phyloP scores from a whole-genome alignment of 1,284 basidiomycete species.

The Rhodotorula sp. region DNA sequence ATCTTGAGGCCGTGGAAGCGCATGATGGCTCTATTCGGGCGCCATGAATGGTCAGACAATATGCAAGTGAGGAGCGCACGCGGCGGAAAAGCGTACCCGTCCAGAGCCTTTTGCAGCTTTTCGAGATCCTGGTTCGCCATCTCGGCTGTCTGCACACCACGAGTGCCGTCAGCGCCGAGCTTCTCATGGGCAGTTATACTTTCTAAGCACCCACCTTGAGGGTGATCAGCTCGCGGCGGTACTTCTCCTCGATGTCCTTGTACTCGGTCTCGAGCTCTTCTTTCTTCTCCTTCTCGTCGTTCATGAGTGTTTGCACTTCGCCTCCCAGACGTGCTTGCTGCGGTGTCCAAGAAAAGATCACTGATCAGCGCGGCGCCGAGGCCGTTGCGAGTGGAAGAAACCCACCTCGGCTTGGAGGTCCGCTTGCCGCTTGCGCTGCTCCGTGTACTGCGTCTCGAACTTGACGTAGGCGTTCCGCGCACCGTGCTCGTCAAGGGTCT shows the following conservation, averaged over 20 bases:
- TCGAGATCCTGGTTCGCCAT: conserved; percentile 93
- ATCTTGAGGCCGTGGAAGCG: conserved; percentile 98
- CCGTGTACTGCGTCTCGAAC: conserved; percentile 76
- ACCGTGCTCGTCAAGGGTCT: conserved; percentile 72
- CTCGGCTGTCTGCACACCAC: conserved; percentile 70
- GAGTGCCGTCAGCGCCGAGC: not conserved
- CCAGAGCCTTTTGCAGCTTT: conserved; percentile 93
- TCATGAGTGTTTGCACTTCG: conserved; percentile 72
- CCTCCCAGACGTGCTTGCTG: conserved; percentile 79
- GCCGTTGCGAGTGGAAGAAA: not conserved
- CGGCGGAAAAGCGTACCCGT: conserved; percentile 63
- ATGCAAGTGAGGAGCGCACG: not conserved
- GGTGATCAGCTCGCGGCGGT: conserved; percentile 86
- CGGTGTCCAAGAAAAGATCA: not conserved
- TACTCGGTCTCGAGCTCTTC: conserved; percentile 75
- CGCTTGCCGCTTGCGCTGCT: conserved; percentile 59
- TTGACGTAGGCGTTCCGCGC: conserved; percentile 74
- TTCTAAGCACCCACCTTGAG: conserved; percentile 68
- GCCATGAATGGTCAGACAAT: not conserved
- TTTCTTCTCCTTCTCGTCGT: conserved; percentile 67
- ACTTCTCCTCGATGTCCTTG: conserved; percentile 79
- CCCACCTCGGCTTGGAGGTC: conserved; percentile 63
- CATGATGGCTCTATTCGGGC: conserved; percentile 72
- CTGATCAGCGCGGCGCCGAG: not conserved
- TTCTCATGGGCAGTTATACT: conserved; percentile 9